Conservation (phyloP, 1,284 basidiomycete genomes). For the Cutaneotrichosporon dermatis region DNA sequence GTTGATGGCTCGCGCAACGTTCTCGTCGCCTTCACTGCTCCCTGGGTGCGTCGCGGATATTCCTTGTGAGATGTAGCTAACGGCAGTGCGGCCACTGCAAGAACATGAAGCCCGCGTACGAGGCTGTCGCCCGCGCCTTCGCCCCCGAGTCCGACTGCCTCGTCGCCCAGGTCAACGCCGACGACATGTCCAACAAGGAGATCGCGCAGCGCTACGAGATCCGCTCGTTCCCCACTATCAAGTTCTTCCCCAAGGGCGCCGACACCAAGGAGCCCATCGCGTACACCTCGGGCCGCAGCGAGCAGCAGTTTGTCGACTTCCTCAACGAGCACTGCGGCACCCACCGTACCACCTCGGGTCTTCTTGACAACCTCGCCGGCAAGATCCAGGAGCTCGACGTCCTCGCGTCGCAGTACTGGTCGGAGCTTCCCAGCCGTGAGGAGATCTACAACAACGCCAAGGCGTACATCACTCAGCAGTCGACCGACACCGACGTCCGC, state of each 20-base stretch:
- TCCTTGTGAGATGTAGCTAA: background rate
- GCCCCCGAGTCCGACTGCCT: slow-evolving; percentile 71
- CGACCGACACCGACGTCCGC: slow-evolving; percentile 28
- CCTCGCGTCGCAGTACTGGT: slow-evolving; percentile 73
- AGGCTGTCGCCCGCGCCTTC: slow-evolving; percentile 77
- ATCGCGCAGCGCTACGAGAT: slow-evolving; percentile 72
- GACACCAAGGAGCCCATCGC: slow-evolving; percentile 53
- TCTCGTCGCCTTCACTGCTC: slow-evolving; percentile 82
- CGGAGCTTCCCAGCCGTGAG: slow-evolving; percentile 53
- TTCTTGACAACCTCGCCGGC: slow-evolving; percentile 76
- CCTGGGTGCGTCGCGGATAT: slow-evolving; percentile 34
- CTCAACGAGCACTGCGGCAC: slow-evolving; percentile 85
- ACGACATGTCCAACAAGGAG: slow-evolving; percentile 71
- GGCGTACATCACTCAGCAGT: slow-evolving; percentile 33
- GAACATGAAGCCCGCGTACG: slow-evolving; percentile 78
- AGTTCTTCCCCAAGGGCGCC: slow-evolving; percentile 75
- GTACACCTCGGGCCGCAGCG: slow-evolving; percentile 54
- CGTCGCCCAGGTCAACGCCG: slow-evolving; percentile 86
- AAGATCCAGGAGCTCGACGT: slow-evolving; percentile 68
- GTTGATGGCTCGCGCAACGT: slow-evolving; percentile 72
- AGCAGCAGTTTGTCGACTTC: slow-evolving; percentile 52
- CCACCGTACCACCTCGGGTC: slow-evolving; percentile 72
- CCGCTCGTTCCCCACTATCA: slow-evolving; percentile 79
- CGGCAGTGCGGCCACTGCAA: slow-evolving; percentile 22
- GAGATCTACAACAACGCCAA: slow-evolving; percentile 59